Conservation (phyloP, 768 basidiomycete genomes). For the Termitomyces sp. region DNA sequence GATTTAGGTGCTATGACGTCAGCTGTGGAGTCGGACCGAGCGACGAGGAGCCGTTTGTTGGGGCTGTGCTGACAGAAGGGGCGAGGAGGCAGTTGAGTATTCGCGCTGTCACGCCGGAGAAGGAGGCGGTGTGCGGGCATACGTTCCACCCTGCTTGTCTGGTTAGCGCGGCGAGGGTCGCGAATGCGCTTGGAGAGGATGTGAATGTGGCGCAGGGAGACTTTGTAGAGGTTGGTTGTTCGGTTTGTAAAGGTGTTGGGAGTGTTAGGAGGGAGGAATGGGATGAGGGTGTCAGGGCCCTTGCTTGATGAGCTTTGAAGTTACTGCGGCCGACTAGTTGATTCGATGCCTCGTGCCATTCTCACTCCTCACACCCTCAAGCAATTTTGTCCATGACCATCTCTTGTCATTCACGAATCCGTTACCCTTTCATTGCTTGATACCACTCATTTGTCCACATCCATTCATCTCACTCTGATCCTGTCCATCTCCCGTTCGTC, state of each 20-base stretch:
- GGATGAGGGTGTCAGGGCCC: conserved; percentile 38
- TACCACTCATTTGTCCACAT: neutral
- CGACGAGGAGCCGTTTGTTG: conserved; percentile 59
- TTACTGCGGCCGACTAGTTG: neutral
- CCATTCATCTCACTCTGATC: neutral
- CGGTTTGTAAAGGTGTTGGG: conserved; percentile 65
- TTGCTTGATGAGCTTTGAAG: conserved; percentile 1
- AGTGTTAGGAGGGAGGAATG: conserved; percentile 56
- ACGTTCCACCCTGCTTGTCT: conserved; percentile 70
- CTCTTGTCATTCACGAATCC: neutral
- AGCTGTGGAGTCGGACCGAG: conserved; percentile 73
- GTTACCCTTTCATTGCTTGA: conserved; percentile 2
- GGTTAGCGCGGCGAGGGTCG: conserved; percentile 57
- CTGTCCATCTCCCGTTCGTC: too few species aligned
- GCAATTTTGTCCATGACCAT: neutral
- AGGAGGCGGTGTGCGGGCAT: conserved; percentile 49
- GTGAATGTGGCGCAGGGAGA: conserved; percentile 20
- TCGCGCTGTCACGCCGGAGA: conserved; percentile 15
- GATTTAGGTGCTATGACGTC: conserved; percentile 65
- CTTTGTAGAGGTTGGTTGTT: conserved; percentile 65
- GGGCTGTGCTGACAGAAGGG: conserved; percentile 23
- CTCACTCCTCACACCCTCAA: neutral
- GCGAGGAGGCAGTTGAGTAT: conserved; percentile 36
- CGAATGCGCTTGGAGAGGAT: conserved; percentile 50
- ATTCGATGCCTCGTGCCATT: neutral